These are phyloP conservation scores for Hondaea fermentalgiana DNA, from an alignment of 108 stramenopile species.

Conservation along the genomic window DNA sequence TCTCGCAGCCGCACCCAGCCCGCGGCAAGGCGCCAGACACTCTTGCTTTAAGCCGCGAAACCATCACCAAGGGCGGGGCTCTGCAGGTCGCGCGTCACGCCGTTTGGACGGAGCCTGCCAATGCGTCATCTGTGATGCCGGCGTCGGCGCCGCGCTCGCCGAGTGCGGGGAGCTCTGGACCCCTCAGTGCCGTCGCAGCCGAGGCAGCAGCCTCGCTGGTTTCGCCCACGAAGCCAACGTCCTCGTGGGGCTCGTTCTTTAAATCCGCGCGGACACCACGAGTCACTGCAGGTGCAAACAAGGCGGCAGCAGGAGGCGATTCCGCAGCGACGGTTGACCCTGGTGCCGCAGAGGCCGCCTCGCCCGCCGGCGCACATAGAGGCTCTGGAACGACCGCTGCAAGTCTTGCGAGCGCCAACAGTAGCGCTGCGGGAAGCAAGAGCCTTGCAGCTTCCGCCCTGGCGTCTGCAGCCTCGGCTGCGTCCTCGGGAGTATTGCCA, in stretches of 20 bases:
- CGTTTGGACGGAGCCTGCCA: not conserved
- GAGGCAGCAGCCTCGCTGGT: not conserved
- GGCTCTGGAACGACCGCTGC: too few species aligned
- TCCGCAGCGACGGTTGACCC: not conserved
- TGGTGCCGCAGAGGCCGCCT: not conserved
- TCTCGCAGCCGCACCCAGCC: slow-evolving; percentile 41
- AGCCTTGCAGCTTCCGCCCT: not conserved
- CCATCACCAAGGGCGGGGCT: not conserved
- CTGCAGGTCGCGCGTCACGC: not conserved
- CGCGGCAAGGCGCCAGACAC: slow-evolving; percentile 19
- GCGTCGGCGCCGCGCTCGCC: not conserved
- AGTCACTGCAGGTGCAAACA: too few species aligned
- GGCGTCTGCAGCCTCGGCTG: not conserved
- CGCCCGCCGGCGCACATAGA: not conserved
- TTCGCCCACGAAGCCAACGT: not conserved
- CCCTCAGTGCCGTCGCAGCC: not conserved
- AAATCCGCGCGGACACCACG: not conserved
- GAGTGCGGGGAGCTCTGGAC: not conserved
- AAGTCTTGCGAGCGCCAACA: not conserved
- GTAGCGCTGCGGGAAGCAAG: not conserved
- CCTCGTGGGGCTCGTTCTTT: not conserved
- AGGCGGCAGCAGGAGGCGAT: too few species aligned
- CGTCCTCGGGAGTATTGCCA: not conserved
- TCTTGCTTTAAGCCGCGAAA: not conserved
- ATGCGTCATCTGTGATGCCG: not conserved